Conservation (phyloP, 495 filamentous ascomycete species). For the Hypoxylon subgilvum region DNA sequence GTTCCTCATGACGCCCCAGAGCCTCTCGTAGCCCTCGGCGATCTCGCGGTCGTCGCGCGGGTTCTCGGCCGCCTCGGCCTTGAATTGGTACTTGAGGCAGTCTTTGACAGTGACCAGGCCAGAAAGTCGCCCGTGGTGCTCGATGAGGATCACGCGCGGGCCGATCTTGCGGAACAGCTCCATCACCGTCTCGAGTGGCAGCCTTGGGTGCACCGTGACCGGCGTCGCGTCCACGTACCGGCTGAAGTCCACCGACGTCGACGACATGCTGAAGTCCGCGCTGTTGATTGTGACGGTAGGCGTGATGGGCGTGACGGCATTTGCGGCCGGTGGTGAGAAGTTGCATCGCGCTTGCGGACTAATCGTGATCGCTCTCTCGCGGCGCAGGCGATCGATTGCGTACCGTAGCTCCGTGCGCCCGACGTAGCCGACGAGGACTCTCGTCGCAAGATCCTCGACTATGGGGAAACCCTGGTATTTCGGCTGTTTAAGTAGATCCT, state of each 20-base stretch:
- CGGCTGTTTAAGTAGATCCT: slow-evolving; percentile 76
- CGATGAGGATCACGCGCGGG: slow-evolving; percentile 89
- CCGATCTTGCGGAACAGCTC: slow-evolving; percentile 99
- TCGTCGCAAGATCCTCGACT: slow-evolving; percentile 73
- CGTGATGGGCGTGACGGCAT: slow-evolving; percentile 59
- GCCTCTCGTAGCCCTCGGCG: slow-evolving; percentile 63
- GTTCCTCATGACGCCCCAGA: slow-evolving; percentile 70
- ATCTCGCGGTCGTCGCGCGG: slow-evolving; percentile 60
- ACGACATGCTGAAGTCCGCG: slow-evolving; percentile 44
- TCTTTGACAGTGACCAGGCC: slow-evolving; percentile 97
- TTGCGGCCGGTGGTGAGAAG: slow-evolving; percentile 71
- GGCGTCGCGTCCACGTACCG: slow-evolving; percentile 90
- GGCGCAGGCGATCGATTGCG: slow-evolving; percentile 83
- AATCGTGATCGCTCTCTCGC: slow-evolving; percentile 71
- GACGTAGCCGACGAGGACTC: slow-evolving; percentile 86
- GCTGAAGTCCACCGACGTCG: slow-evolving; percentile 78
- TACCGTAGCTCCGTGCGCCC: slow-evolving; percentile 93
- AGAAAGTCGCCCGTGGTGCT: slow-evolving; percentile 79
- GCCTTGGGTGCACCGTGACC: slow-evolving; percentile 85
- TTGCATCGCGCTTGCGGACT: slow-evolving; percentile 70
- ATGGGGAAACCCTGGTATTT: slow-evolving; percentile 96
- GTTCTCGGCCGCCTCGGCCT: slow-evolving; percentile 88
- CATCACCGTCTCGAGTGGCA: slow-evolving; percentile 96
- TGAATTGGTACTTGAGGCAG: slow-evolving; percentile 97
- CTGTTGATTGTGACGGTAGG: slow-evolving; percentile 66